Conservation (phyloP, 2,329 filamentous ascomycete genomes). For the Trichophaea hybrida region DNA sequence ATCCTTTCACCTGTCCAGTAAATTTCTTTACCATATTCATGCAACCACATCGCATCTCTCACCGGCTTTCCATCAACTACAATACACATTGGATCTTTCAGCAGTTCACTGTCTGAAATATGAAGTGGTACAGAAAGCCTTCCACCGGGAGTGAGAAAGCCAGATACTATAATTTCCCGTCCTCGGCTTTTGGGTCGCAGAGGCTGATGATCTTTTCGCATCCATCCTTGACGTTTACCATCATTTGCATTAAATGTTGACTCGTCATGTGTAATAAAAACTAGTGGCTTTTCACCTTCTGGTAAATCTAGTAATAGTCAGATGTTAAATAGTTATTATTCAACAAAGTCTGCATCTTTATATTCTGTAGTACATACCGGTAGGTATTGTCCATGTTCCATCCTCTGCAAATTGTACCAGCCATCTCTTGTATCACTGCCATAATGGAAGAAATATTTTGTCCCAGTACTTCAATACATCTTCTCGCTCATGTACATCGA, state of each 20-base stretch:
- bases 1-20: conserved; percentile 12
- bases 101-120: conserved; percentile 2
- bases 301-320: background rate
- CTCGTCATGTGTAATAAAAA: conserved; percentile 15
- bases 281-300: conserved; percentile 3
- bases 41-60: background rate
- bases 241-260: conserved; percentile 15
- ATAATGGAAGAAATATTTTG: too few relatives aligned
- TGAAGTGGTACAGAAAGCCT: conserved; percentile 1
- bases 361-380: too few relatives aligned
- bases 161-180: conserved; percentile 11
- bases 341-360: too few relatives aligned
- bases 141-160: conserved; percentile 4
- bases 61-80: background rate
- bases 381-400: too few relatives aligned
- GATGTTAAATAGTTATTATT: too few relatives aligned
- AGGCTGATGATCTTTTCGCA: conserved; percentile 4
- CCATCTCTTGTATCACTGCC: too few relatives aligned
- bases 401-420: too few relatives aligned
- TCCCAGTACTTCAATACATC: too few relatives aligned
- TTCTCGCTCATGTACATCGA: too few relatives aligned
- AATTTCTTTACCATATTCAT: conserved; percentile 8
- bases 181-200: conserved; percentile 1
- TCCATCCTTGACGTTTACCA: conserved; percentile 5
- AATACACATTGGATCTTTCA: background rate